These are phyloP conservation scores for Didymella pomorum DNA, from an alignment of 2,329 filamentous ascomycete species.

Conservation along the genomic window DNA sequence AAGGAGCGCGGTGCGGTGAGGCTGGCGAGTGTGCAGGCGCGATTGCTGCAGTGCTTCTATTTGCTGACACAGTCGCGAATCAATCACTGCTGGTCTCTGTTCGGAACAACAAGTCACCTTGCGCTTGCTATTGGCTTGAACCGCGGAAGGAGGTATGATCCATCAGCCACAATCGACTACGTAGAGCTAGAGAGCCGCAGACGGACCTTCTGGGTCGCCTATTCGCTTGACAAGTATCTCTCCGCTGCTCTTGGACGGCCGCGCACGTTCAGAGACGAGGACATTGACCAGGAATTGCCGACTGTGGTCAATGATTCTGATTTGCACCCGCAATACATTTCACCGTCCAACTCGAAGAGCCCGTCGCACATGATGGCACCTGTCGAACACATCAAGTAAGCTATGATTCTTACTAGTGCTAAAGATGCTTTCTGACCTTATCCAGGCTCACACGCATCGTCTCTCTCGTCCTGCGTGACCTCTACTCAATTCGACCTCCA, in stretches of 20 bases:
- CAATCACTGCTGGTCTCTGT: slow-evolving; percentile 68
- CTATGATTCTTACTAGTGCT: not conserved
- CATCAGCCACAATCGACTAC: slow-evolving; percentile 52
- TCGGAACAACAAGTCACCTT: slow-evolving; percentile 65
- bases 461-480: slow-evolving; percentile 54
- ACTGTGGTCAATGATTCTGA: slow-evolving; percentile 48
- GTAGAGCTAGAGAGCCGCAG: slow-evolving; percentile 62
- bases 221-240: slow-evolving; percentile 69
- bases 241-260: slow-evolving; percentile 70
- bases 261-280: slow-evolving; percentile 67
- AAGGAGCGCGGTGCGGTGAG: slow-evolving; percentile 63
- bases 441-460: slow-evolving; percentile 55
- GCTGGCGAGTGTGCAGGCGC: slow-evolving; percentile 65
- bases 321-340: slow-evolving; percentile 39
- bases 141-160: slow-evolving; percentile 47
- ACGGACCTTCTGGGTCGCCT: slow-evolving; percentile 69
- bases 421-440: not conserved
- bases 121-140: slow-evolving; percentile 58
- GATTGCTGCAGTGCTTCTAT: slow-evolving; percentile 66
- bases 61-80: slow-evolving; percentile 66
- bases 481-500: slow-evolving; percentile 53
- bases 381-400: slow-evolving; percentile 55
- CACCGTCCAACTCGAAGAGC: slow-evolving; percentile 34
- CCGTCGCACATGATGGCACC: slow-evolving; percentile 57
- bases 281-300: slow-evolving; percentile 64